These are phyloP conservation scores for Atractiella rhizophila DNA, from an alignment of 768 basidiomycete species.

Conservation along the genomic window DNA sequence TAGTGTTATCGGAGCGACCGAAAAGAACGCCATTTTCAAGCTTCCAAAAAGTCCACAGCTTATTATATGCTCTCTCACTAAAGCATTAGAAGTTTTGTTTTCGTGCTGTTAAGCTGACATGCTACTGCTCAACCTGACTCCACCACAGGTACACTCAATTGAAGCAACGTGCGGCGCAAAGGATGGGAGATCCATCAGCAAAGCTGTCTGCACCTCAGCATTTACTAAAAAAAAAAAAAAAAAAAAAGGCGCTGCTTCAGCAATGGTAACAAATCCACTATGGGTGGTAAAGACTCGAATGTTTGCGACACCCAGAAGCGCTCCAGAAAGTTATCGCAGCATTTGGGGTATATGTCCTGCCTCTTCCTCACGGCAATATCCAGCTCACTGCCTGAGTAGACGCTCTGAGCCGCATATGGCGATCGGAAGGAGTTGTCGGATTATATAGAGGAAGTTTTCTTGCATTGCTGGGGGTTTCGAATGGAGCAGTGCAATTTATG, in stretches of 20 bases:
- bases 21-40: too few relatives aligned
- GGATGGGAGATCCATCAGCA: conserved; percentile 34
- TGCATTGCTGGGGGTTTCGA: conserved; percentile 74
- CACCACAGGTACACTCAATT: conserved; percentile 82
- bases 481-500: conserved; percentile 87
- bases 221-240: too few relatives aligned
- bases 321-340: conserved; percentile 45
- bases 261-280: conserved; percentile 82
- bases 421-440: conserved; percentile 48
- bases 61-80: too few relatives aligned
- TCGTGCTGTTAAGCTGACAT: too few relatives aligned
- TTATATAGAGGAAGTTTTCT: conserved; percentile 68
- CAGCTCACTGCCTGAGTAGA: conserved; percentile 23
- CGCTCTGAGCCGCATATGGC: conserved; percentile 45
- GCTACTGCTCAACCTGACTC: too few relatives aligned
- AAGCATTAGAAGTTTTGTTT: too few relatives aligned
- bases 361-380: neutral
- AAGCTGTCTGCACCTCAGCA: conserved; percentile 52
- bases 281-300: conserved; percentile 96
- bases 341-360: conserved; percentile 12
- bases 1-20: too few relatives aligned
- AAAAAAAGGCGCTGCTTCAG: conserved; percentile 70
- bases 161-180: conserved; percentile 62
- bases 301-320: conserved; percentile 51
- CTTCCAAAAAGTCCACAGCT: too few relatives aligned